Evolutionary conservation across 495 filamentous ascomycete species (phyloP), one percentile per base, ranked within the genome.

Genomic region (Aspergillus wentii): DNA sequence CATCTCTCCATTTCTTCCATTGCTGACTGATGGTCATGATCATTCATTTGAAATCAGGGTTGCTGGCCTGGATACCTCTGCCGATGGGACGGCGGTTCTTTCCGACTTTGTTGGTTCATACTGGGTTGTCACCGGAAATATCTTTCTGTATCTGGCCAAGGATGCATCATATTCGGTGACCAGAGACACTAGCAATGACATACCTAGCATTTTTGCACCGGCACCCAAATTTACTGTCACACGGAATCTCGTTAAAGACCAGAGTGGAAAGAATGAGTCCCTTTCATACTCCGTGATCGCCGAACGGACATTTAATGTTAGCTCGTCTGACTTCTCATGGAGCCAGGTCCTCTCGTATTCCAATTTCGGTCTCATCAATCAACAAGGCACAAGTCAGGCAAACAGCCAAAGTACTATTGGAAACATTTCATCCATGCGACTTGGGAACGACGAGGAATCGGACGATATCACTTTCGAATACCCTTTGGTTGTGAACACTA

Each of bases 41-140:
- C 88, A 92, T 59, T 77, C 67, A 4, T 88, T 94, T 49, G 75
- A 84, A 43, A 81, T 95, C 17, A 62, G 70, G 14, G 69, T 94
- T 0, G 77, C 69, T 9, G 83, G 86, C 0, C 63, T 89, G 19
- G 59, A 80, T 46, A 45, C 59, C 27, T 44, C 56, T n/a, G 46
- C 38, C 5, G 51, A 64, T 38, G 71, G 67, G 26, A 53, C 52
- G 22, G 71, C 64, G 8, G 63, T 59, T 2, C 59, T 91, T 11
- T 77, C 79, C 0, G 57, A 78, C 7, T 72, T 69, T 1, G 75
- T 90, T 11, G 75, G 72, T n/a, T 72, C 71, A 25, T 80, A 81
- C 48, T 95, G 89, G 88, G 72, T 85, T 36, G 80, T 94, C 5
- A 87, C 85, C 0, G 88, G 86, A 5, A 91, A 87, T 34, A 71